These are phyloP conservation scores for Quercus alba DNA, from an alignment of 306 rosid genomes.

Conservation along the genomic window DNA sequence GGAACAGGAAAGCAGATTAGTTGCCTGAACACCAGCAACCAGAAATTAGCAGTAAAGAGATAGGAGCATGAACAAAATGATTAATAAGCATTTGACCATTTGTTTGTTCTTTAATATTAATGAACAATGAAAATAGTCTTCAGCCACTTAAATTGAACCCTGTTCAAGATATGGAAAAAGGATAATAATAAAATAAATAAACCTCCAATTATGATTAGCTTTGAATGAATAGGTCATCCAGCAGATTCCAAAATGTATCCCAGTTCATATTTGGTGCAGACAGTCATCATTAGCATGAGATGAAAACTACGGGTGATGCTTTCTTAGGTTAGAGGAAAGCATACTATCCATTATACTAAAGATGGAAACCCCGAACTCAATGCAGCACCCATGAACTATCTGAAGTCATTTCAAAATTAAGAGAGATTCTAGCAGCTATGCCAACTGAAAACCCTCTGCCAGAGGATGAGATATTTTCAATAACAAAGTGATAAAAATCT, in stretches of 20 bases:
- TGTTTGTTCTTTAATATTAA: background rate
- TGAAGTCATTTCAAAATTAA: too few relatives aligned
- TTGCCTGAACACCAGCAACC: background rate
- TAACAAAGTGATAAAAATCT: too few relatives aligned
- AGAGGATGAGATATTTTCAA: too few relatives aligned
- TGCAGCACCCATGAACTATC: too few relatives aligned
- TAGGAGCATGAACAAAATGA: background rate
- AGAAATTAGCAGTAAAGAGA: background rate
- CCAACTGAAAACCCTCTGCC: too few relatives aligned
- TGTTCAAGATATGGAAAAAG: background rate
- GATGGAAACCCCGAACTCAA: too few relatives aligned
- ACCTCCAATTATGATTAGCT: background rate
- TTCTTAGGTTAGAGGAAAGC: too few relatives aligned
- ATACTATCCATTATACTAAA: too few relatives aligned
- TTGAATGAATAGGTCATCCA: background rate
- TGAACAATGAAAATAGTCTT: background rate
- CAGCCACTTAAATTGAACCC: background rate
- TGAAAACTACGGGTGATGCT: too few relatives aligned
- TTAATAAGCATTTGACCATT: background rate
- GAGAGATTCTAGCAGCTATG: too few relatives aligned
- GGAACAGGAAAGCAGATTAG: slow-evolving; percentile 6
- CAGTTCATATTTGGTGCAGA: too few relatives aligned
- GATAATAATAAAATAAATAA: background rate
- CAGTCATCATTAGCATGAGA: too few relatives aligned
- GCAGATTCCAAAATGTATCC: background rate